Base-by-base conservation (phyloP, 1,284 basidiomycete genomes). In the Vanrija sp. region DNA sequence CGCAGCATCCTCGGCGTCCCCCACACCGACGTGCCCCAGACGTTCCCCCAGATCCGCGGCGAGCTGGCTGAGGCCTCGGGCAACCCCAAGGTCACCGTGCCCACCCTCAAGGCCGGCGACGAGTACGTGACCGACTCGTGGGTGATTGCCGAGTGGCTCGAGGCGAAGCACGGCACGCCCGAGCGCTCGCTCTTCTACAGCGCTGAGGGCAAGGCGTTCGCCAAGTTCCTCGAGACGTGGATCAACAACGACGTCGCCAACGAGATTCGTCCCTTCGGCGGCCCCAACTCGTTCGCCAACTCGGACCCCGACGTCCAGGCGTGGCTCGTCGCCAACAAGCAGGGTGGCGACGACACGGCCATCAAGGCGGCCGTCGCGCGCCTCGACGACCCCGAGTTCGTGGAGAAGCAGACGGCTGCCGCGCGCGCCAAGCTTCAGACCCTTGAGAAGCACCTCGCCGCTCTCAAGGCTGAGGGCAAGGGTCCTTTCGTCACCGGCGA, bases 111-210 rank as follows among this genome's bases (percentile, higher is more conserved):
- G 38, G 52, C 60, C 3, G 50, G 18, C 18, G 65, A 55, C 16
- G 46, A 56, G 43, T 63, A 54, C 29, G 60, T 64, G 14, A 65
- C 62, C 6, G 66, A 68, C 46, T 64, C 62, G 12, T 68, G 61
- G 58, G 57, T 52, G 38, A 65, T 68, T 52, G 66, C 66, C 4
- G 60, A 65, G 46, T 65, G 53, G 38, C 66, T 65, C 39, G 66
- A 67, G 28, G 53, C 51, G 3, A 53, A 61, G 46, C 54, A 64
- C 46, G 61, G 52, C 19, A 52, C 54, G 3, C 16, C 46, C 16
- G 60, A 55, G 7, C 60, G 61, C 46, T 60, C 61, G 21, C 45
- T 66, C 6, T 65, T 68, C 44, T 57, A 57, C 19, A 44, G 54
- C 23, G 51, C 55, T 25, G 34, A 44, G 38, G 66, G 61, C 6